These are phyloP conservation scores for Entoloma clypeatum DNA, from an alignment of 1,284 basidiomycete species.

Conservation along the genomic window DNA sequence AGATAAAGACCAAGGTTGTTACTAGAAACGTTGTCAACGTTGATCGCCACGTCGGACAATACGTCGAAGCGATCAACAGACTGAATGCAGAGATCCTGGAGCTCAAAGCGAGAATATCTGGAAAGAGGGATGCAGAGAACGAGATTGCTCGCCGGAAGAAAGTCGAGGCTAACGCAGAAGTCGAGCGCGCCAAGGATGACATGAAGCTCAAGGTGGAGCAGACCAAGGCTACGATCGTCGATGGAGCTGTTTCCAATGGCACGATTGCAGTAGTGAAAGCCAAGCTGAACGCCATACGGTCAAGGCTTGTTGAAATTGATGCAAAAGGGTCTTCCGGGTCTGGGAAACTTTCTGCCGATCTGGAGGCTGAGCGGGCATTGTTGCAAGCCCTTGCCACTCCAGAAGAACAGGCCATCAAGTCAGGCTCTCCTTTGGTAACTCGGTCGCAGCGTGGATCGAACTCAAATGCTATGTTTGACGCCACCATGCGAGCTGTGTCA, in stretches of 20 bases:
- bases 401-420: constrained; percentile 65
- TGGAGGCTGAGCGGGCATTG: constrained; percentile 71
- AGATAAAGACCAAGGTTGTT: constrained; percentile 93
- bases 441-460: constrained; percentile 71
- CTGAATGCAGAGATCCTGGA: constrained; percentile 82
- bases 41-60: constrained; percentile 88
- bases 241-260: constrained; percentile 76
- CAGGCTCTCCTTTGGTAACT: constrained; percentile 56
- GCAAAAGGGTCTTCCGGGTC: constrained; percentile 37
- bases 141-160: constrained; percentile 63
- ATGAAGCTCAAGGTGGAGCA: constrained; percentile 67
- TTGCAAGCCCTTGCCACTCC: constrained; percentile 65
- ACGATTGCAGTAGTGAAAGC: constrained; percentile 73
- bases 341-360: constrained; percentile 47
- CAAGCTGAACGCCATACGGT: constrained; percentile 62
- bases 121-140: constrained; percentile 58
- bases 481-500: constrained; percentile 75
- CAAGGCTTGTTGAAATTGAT: constrained; percentile 66
- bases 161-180: constrained; percentile 63
- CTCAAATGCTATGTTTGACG: constrained; percentile 78
- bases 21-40: constrained; percentile 93
- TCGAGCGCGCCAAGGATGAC: constrained; percentile 67
- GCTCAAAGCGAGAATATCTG: constrained; percentile 81
- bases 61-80: constrained; percentile 90
- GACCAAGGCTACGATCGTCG: constrained; percentile 63